Evolutionary conservation across 176 grass and related monocot genomes (phyloP).

Genomic region (Aegilops sharonensis): DNA sequence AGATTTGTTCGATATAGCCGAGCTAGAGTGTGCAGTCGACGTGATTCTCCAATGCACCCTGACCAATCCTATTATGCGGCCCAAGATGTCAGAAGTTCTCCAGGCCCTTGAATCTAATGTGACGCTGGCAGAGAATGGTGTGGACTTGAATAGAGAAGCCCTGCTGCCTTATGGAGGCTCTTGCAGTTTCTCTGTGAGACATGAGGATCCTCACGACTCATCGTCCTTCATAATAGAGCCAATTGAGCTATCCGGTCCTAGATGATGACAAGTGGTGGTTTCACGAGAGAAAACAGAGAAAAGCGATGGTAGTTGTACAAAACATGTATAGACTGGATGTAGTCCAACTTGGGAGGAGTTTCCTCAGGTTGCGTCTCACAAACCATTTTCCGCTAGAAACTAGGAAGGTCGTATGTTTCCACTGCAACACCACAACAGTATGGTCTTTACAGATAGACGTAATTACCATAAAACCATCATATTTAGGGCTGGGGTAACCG

Average conservation of each 20-base stretch:
- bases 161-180: constrained; percentile 33
- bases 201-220: constrained; percentile 85
- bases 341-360: neutral
- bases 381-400: neutral
- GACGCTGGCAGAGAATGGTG: constrained; percentile 43
- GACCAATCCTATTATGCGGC: constrained; percentile 74
- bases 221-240: constrained; percentile 95
- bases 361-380: neutral
- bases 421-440: neutral
- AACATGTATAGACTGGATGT: constrained; percentile 38
- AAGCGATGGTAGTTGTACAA: constrained; percentile 34
- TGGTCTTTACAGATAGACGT: too few relatives aligned
- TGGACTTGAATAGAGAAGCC: constrained; percentile 53
- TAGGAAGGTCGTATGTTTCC: neutral
- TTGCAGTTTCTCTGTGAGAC: constrained; percentile 68
- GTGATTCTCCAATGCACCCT: constrained; percentile 83
- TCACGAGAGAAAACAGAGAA: neutral
- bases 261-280: constrained; percentile 41
- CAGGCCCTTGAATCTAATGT: constrained; percentile 69
- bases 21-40: constrained; percentile 67
- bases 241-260: constrained; percentile 89
- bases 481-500: too few relatives aligned
- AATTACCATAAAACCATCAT: too few relatives aligned
- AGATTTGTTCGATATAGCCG: constrained; percentile 47
- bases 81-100: constrained; percentile 93